These are phyloP conservation scores for Mycotypha africana DNA, from an alignment of 371 early-diverging fungal species.

Conservation along the genomic window DNA sequence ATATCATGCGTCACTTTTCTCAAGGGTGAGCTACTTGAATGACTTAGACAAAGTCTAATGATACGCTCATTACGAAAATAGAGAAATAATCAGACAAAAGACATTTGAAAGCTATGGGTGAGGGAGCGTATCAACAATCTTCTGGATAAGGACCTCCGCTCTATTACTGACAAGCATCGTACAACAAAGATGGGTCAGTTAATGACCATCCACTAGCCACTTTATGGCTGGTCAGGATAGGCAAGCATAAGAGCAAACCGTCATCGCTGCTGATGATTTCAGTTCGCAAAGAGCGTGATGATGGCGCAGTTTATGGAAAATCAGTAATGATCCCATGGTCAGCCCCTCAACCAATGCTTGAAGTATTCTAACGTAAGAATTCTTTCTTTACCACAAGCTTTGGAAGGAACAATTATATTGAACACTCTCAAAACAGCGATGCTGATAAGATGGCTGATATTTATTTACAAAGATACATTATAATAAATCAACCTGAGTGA, in stretches of 20 bases:
- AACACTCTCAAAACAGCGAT: too few relatives aligned
- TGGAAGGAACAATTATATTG: slow-evolving; percentile 31
- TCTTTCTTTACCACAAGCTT: neutral
- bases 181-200: slow-evolving; percentile 22
- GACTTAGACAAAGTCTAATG: too few relatives aligned
- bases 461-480: too few relatives aligned
- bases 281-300: slow-evolving; percentile 46
- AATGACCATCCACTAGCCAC: slow-evolving; percentile 20
- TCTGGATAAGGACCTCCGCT: slow-evolving; percentile 23
- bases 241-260: slow-evolving; percentile 16
- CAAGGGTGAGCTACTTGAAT: too few relatives aligned
- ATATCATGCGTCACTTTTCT: too few relatives aligned
- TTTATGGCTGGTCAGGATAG: slow-evolving; percentile 22
- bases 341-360: neutral
- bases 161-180: slow-evolving; percentile 35
- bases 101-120: slow-evolving; percentile 41
- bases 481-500: slow-evolving; percentile 30
- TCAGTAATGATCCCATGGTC: slow-evolving; percentile 14
- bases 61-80: too few relatives aligned
- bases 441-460: too few relatives aligned
- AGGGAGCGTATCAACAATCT: slow-evolving; percentile 36
- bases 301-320: slow-evolving; percentile 43
- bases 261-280: slow-evolving; percentile 43
- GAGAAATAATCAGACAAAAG: slow-evolving; percentile 38
- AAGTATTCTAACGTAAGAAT: too few relatives aligned